These are phyloP conservation scores for Clarireedia sp. DNA, from an alignment of 2,329 filamentous ascomycete species.

Conservation along the genomic window DNA sequence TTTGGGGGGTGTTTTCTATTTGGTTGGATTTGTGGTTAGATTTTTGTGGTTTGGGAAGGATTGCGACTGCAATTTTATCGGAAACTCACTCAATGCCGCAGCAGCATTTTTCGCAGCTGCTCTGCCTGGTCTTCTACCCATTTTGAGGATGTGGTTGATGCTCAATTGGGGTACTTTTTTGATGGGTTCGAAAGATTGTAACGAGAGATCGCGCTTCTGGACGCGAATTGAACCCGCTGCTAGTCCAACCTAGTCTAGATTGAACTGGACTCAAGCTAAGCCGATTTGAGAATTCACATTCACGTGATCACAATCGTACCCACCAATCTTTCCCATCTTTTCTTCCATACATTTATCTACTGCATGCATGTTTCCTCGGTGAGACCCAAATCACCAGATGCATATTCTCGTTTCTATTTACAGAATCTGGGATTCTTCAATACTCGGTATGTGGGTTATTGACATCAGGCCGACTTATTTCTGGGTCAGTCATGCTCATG, in stretches of 20 bases:
- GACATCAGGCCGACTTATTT: no score
- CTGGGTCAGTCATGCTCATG: no score
- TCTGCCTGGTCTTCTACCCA: slow-evolving; percentile 44
- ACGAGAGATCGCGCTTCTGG: background rate
- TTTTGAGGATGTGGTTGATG: slow-evolving; percentile 8
- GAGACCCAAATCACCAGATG: background rate
- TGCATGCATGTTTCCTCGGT: background rate
- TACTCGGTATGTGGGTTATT: no score
- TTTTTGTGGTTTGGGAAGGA: background rate
- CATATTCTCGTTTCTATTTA: background rate
- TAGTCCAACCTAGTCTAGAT: no score
- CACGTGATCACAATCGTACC: no score
- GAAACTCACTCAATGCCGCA: slow-evolving; percentile 43
- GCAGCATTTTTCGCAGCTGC: slow-evolving; percentile 46
- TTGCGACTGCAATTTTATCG: slow-evolving; percentile 14
- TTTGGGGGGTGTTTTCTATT: slow-evolving; percentile 41
- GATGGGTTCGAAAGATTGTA: background rate
- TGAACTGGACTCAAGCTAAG: no score
- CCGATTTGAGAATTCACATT: no score
- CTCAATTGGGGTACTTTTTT: background rate
- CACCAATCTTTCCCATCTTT: background rate
- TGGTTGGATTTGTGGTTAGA: slow-evolving; percentile 1
- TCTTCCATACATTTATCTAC: background rate
- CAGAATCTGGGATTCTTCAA: no score
- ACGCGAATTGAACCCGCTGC: background rate